These are phyloP conservation scores for Penicillium sp. DNA, from an alignment of 2,329 filamentous ascomycete species.

Conservation along the genomic window DNA sequence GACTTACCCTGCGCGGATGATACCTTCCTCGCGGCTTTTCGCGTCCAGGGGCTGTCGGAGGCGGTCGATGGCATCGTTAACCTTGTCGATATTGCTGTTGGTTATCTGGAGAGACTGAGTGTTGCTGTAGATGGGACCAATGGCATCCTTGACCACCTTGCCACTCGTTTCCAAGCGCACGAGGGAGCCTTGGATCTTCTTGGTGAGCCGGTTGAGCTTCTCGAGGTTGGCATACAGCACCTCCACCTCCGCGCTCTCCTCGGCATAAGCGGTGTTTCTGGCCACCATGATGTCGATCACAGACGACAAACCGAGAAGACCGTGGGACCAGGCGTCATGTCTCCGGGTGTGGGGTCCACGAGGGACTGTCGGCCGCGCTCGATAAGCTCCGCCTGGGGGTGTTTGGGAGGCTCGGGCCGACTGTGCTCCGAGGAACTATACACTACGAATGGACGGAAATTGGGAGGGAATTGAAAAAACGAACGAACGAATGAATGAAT, in stretches of 20 bases:
- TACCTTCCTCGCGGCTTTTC: conserved; percentile 87
- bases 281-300: conserved; percentile 53
- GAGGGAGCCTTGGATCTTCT: conserved; percentile 91
- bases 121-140: conserved; percentile 89
- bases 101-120: conserved; percentile 88
- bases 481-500: too few species aligned
- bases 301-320: conserved; percentile 21
- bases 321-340: conserved; percentile 23
- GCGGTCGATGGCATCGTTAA: conserved; percentile 84
- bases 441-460: too few species aligned
- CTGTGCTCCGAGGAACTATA: conserved; percentile 9
- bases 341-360: conserved; percentile 23
- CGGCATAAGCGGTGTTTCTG: conserved; percentile 63
- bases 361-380: conserved; percentile 22
- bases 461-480: too few species aligned
- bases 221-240: conserved; percentile 74
- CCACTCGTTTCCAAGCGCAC: conserved; percentile 83
- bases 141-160: conserved; percentile 87
- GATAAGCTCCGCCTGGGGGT: conserved; percentile 15
- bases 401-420: conserved; percentile 24
- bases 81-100: conserved; percentile 83
- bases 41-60: conserved; percentile 90
- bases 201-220: conserved; percentile 90
- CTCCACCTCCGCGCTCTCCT: conserved; percentile 71
- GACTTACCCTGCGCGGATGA: conserved; percentile 76